Conservation (phyloP, 352 stramenopile genomes). For the Phytophthora boehmeriae region DNA sequence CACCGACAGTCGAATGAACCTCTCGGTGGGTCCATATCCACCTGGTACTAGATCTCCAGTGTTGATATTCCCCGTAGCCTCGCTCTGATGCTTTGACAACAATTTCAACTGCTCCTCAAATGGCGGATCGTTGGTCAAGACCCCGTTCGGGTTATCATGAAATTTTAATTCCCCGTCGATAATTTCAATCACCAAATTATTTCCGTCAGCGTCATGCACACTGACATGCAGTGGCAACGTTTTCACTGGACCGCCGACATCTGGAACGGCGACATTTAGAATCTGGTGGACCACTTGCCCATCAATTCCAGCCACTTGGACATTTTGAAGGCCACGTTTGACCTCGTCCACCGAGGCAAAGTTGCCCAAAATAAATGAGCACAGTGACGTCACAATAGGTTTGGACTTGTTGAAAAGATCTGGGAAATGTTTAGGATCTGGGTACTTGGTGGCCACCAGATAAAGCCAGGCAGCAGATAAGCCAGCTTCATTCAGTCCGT, state of each 20-base stretch:
- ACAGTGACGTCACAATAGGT: constrained; percentile 67
- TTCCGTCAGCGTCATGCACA: constrained; percentile 63
- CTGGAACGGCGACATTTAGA: constrained; percentile 21
- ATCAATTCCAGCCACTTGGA: constrained; percentile 67
- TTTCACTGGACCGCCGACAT: constrained; percentile 24
- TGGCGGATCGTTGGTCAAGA: constrained; percentile 76
- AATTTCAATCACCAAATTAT: constrained; percentile 78
- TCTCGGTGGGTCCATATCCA: constrained; percentile 58
- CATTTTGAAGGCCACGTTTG: constrained; percentile 40
- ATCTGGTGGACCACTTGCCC: constrained; percentile 31
- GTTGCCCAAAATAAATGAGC: constrained; percentile 77
- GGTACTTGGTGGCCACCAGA: constrained; percentile 55
- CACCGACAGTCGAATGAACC: constrained; percentile 71
- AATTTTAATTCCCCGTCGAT: constrained; percentile 55
- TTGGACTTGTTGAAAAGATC: constrained; percentile 32
- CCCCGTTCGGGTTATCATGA: constrained; percentile 67
- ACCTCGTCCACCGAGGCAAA: constrained; percentile 70
- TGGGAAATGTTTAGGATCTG: constrained; percentile 28
- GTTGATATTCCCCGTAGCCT: constrained; percentile 21
- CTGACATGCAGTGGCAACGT: constrained; percentile 63
- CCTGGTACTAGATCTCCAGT: constrained; percentile 36
- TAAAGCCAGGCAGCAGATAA: constrained; percentile 60
- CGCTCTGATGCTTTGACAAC: constrained; percentile 32
- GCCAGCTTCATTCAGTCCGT: constrained; percentile 61
- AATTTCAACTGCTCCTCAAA: constrained; percentile 49